These are phyloP conservation scores for Candida oleophila DNA, from an alignment of 805 yeast genomes.

Conservation along the genomic window DNA sequence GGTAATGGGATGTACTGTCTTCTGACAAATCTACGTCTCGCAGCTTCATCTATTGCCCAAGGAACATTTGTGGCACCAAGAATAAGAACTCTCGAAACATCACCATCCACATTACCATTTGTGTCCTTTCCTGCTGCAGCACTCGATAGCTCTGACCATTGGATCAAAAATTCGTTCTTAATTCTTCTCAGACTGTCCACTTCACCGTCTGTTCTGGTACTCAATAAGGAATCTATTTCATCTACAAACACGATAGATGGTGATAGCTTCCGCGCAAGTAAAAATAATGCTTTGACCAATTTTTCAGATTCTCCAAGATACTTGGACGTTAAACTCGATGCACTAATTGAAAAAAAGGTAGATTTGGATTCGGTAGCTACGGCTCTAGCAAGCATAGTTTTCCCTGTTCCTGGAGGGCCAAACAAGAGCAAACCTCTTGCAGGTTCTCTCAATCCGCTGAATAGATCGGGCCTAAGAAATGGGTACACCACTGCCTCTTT, in stretches of 20 bases:
- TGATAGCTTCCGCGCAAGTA: conserved; percentile 77
- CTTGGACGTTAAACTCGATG: conserved; percentile 85
- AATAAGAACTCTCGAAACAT: conserved; percentile 68
- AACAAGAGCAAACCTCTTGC: conserved; percentile 79
- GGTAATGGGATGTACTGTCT: conserved; percentile 94
- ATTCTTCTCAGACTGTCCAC: conserved; percentile 87
- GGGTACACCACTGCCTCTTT: conserved; percentile 98
- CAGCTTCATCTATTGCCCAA: conserved; percentile 97
- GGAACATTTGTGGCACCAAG: conserved; percentile 95
- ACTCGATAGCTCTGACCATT: conserved; percentile 89
- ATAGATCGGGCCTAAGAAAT: conserved; percentile 89
- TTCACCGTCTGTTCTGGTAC: conserved; percentile 73
- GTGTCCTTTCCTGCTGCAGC: conserved; percentile 73
- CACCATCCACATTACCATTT: conserved; percentile 37
- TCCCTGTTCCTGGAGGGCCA: conserved; percentile 92
- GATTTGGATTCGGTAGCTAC: conserved; percentile 95
- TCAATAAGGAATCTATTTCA: conserved; percentile 88
- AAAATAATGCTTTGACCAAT: conserved; percentile 83
- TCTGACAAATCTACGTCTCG: conserved; percentile 87
- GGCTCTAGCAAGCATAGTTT: conserved; percentile 95
- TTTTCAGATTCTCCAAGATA: conserved; percentile 93
- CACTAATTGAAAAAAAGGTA: conserved; percentile 87
- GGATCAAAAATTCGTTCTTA: conserved; percentile 89
- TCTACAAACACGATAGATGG: conserved; percentile 95
- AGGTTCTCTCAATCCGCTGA: conserved; percentile 74